These are phyloP conservation scores for Forsythia suspensa DNA, from an alignment of 257 asterid species.

Conservation along the genomic window DNA sequence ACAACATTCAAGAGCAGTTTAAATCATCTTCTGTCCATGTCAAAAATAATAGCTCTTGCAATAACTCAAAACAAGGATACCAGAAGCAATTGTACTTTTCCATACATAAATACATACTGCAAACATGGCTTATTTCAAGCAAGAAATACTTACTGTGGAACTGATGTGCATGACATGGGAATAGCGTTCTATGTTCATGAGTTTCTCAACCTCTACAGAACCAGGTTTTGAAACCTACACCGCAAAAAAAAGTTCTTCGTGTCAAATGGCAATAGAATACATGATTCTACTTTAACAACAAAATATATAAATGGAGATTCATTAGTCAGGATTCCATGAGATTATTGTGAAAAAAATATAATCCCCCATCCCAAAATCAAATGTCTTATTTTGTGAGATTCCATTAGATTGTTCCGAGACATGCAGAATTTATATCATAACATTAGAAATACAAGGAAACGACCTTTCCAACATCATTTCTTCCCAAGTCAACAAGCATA, in stretches of 20 bases:
- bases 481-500: slow-evolving; percentile 98
- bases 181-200: slow-evolving; percentile 94
- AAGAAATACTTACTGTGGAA: slow-evolving; percentile 69
- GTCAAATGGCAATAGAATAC: slow-evolving; percentile 7
- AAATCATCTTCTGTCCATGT: slow-evolving; percentile 1
- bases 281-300: neutral
- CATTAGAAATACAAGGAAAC: slow-evolving; percentile 5
- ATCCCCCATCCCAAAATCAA: neutral
- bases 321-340: neutral
- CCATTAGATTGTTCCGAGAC: neutral
- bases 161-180: slow-evolving; percentile 99
- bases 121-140: slow-evolving; percentile 11
- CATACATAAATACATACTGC: slow-evolving; percentile 1
- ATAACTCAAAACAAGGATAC: slow-evolving; percentile 9
- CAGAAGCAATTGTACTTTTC: neutral
- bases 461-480: slow-evolving; percentile 99
- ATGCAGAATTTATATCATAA: neutral
- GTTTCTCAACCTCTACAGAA: slow-evolving; percentile 89
- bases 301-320: neutral
- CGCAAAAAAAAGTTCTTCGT: slow-evolving; percentile 11
- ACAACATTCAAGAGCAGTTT: slow-evolving; percentile 8
- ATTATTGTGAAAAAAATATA: too few relatives aligned
- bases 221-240: slow-evolving; percentile 91
- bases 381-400: neutral
- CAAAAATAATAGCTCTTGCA: neutral